These are phyloP conservation scores for Dothideomycetes sp. DNA, from an alignment of 2,329 filamentous ascomycete species.

Conservation along the genomic window DNA sequence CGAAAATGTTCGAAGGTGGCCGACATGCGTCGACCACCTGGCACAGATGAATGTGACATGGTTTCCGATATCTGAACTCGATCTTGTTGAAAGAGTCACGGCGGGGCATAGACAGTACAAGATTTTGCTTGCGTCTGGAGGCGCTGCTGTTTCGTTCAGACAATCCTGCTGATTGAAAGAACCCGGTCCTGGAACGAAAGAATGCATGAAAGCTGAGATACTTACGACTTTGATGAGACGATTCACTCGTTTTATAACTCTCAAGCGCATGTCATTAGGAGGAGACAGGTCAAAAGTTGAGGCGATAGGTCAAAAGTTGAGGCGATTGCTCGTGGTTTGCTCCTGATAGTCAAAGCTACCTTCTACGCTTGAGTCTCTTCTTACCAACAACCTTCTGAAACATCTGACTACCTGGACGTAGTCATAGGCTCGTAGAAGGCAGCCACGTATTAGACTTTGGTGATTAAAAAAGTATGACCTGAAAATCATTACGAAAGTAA, in stretches of 20 bases:
- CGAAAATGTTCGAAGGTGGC: slow-evolving; percentile 2
- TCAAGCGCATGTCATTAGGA: too few species aligned
- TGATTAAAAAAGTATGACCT: not conserved
- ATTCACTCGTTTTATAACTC: too few species aligned
- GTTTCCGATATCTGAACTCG: too few species aligned
- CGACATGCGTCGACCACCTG: slow-evolving; percentile 1
- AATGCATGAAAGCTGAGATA: too few species aligned
- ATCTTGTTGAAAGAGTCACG: not conserved
- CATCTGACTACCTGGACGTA: not conserved
- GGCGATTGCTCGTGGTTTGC: too few species aligned
- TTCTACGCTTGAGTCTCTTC: not conserved
- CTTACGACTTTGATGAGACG: too few species aligned
- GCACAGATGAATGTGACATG: too few species aligned
- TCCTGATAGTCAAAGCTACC: not conserved
- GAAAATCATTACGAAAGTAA: not conserved
- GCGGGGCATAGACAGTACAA: not conserved
- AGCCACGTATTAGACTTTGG: not conserved
- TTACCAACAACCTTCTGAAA: not conserved
- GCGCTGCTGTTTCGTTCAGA: not conserved
- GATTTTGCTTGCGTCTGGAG: not conserved
- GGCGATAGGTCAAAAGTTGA: too few species aligned
- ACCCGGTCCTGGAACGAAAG: too few species aligned
- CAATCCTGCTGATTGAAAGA: not conserved
- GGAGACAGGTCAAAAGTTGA: too few species aligned
- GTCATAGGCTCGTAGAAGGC: not conserved